phyloP scores from a whole-genome alignment of 768 basidiomycete species.

The Brasilioporus rufonigricans region DNA sequence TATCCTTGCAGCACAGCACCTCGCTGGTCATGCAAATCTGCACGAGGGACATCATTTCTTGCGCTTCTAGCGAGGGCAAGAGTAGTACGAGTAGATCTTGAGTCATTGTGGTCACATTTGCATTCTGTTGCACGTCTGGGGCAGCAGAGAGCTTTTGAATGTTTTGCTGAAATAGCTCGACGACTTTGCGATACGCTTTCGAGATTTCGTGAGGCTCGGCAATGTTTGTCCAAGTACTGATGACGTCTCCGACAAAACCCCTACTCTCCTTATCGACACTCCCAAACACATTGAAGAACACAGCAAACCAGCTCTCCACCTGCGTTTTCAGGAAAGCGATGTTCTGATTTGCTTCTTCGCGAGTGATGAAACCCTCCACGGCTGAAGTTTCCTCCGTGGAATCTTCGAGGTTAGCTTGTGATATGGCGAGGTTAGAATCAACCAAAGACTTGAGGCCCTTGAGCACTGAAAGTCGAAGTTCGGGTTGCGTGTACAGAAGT shows the following conservation, averaged over 20 bases:
- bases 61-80: constrained; percentile 64
- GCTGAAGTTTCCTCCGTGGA: constrained; percentile 22
- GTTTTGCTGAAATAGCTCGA: constrained; percentile 66
- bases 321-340: constrained; percentile 71
- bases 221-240: constrained; percentile 82
- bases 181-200: constrained; percentile 79
- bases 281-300: constrained; percentile 96
- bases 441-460: constrained; percentile 79
- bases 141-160: constrained; percentile 41
- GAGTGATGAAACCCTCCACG: constrained; percentile 40
- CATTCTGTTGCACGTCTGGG: constrained; percentile 33
- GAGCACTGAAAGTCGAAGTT: constrained; percentile 79
- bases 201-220: constrained; percentile 75
- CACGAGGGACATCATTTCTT: constrained; percentile 65
- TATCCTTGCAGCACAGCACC: constrained; percentile 75
- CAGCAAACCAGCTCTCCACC: constrained; percentile 90
- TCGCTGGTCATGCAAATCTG: constrained; percentile 62
- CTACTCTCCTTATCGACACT: constrained; percentile 72
- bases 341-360: constrained; percentile 62
- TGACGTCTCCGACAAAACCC: constrained; percentile 82
- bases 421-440: constrained; percentile 67
- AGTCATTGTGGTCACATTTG: constrained; percentile 55
- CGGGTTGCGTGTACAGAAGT: constrained; percentile 85
- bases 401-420: constrained; percentile 33
- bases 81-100: constrained; percentile 87